Conservation (phyloP, 805 yeast species). For the Candida mattraensis region DNA sequence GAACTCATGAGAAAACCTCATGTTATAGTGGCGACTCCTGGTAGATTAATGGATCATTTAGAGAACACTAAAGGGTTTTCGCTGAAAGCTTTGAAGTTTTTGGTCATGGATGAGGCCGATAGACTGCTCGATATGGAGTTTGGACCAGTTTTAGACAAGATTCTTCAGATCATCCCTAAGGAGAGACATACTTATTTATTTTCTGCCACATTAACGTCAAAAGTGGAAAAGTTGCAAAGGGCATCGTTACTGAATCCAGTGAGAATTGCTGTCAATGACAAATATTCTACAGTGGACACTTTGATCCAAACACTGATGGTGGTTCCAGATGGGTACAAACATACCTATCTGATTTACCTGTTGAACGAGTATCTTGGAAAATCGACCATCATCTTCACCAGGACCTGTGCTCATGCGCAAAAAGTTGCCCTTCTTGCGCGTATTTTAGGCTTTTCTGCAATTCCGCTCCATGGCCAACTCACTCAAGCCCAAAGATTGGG, state of each 20-base stretch:
- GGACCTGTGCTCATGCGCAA: slow-evolving; percentile 95
- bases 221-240: slow-evolving; percentile 90
- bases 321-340: slow-evolving; percentile 89
- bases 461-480: slow-evolving; percentile 92
- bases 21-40: slow-evolving; percentile 91
- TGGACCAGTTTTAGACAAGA: slow-evolving; percentile 89
- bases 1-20: slow-evolving; percentile 94
- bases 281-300: slow-evolving; percentile 93
- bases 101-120: slow-evolving; percentile 98
- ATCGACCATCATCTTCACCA: slow-evolving; percentile 82
- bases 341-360: slow-evolving; percentile 79
- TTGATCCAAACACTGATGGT: slow-evolving; percentile 85
- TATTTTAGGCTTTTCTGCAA: slow-evolving; percentile 80
- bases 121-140: slow-evolving; percentile 93
- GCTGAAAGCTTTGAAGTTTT: slow-evolving; percentile 69
- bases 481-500: slow-evolving; percentile 84
- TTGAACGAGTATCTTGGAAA: slow-evolving; percentile 84
- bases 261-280: slow-evolving; percentile 82
- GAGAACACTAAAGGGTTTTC: slow-evolving; percentile 91
- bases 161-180: slow-evolving; percentile 78
- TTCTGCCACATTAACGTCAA: slow-evolving; percentile 96
- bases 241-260: slow-evolving; percentile 90
- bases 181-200: slow-evolving; percentile 83
- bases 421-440: slow-evolving; percentile 81
- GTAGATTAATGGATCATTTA: slow-evolving; percentile 85